phyloP scores from a whole-genome alignment of 2,329 filamentous ascomycete species.

The Aspergillus spinulosporus region DNA sequence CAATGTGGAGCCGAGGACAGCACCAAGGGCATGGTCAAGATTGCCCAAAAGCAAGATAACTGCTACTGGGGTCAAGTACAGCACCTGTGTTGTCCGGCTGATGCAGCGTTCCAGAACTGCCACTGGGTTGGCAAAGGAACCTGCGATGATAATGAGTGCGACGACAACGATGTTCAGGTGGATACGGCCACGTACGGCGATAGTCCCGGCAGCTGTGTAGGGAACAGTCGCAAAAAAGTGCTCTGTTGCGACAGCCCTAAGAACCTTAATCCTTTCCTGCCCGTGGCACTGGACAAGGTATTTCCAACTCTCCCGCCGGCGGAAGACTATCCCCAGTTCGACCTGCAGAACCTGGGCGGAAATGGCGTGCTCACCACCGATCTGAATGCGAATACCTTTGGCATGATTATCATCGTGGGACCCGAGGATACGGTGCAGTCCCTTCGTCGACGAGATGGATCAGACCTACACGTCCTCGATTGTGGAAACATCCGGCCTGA shows the following conservation, averaged over 20 bases:
- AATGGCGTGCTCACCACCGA: neutral
- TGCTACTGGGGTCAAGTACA: neutral
- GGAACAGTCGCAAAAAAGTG: conserved; percentile 5
- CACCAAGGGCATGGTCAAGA: conserved; percentile 5
- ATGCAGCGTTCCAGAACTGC: conserved; percentile 13
- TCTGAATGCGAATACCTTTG: neutral
- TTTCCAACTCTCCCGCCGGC: conserved; percentile 7
- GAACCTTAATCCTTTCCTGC: conserved; percentile 5
- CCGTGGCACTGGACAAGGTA: conserved; percentile 4
- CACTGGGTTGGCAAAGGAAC: conserved; percentile 17
- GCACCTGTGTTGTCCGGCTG: conserved; percentile 7
- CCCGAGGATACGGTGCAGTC: neutral
- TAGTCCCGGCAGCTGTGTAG: neutral
- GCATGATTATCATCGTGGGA: neutral
- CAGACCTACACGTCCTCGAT: neutral
- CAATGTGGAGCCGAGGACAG: conserved; percentile 3
- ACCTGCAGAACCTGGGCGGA: neutral
- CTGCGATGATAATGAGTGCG: conserved; percentile 15
- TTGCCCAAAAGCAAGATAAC: neutral
- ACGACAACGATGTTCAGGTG: conserved; percentile 11
- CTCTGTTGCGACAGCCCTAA: conserved; percentile 4
- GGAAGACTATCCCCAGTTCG: conserved; percentile 6
- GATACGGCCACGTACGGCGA: neutral
- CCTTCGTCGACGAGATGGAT: neutral
- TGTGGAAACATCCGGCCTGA: neutral